Conservation (phyloP, 768 basidiomycete species). For the Mycena vulgaris region DNA sequence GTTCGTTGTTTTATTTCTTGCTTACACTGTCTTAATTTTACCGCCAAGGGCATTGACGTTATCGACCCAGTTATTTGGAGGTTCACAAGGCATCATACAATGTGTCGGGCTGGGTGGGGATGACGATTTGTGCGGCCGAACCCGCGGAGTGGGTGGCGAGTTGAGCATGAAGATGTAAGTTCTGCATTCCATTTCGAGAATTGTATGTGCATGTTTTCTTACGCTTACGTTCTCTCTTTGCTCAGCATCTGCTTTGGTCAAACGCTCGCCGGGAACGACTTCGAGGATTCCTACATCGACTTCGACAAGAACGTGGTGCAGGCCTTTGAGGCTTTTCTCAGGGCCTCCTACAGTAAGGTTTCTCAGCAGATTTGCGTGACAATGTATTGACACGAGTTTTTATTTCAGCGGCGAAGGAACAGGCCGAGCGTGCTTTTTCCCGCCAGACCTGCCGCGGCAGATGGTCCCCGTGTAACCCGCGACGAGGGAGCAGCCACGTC, state of each 20-base stretch:
- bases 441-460: no score
- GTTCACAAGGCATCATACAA: background rate
- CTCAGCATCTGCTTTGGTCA: background rate
- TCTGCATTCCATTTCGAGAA: background rate
- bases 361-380: background rate
- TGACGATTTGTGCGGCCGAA: constrained; percentile 8
- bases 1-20: background rate
- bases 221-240: background rate
- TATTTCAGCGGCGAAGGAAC: background rate
- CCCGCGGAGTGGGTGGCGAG: constrained; percentile 1
- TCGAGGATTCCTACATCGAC: background rate
- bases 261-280: constrained; percentile 1
- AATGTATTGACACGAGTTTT: background rate
- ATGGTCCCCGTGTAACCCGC: no score
- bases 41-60: background rate
- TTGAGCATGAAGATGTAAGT: constrained; percentile 20
- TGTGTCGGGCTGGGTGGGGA: background rate
- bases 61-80: background rate
- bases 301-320: background rate
- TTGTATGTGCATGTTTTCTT: background rate
- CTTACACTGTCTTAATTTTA: background rate
- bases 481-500: no score
- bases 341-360: background rate
- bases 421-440: background rate
- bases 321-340: background rate